Evolutionary conservation across 352 stramenopile genomes (phyloP), one percentile per base, ranked within the genome.

Genomic region (Phytophthora hibernalis): DNA sequence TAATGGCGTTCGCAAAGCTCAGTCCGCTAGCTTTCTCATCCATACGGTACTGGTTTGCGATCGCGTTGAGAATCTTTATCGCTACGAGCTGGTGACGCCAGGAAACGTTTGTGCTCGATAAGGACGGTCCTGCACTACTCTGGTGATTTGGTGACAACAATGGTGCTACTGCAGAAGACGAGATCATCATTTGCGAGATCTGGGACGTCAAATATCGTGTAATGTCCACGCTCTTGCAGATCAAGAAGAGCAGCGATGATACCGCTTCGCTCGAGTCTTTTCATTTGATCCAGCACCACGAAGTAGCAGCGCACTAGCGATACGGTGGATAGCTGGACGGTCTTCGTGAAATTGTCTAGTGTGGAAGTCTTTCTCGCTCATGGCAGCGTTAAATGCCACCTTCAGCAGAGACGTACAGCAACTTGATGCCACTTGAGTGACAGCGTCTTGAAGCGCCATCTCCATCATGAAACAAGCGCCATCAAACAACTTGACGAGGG

Each of bases 11-110:
- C 2, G 65, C 56, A 42, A 95, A 91, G 38, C 59, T 75, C 16
- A 93, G 54, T 0, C 79, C 81, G 43, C 84, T 93, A 2, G 75
- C 42, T 7, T 72, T 59, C 48, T 82, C 64, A n/a, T 91, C 80
- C 12, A 95, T 74, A 1, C 86, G 84, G 50, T 95, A 95, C 58
- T 95, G 84, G 35, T 81, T 92, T 1, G 80, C 78, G 30, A 95
- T 92, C 0, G 84, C 79, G 28, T 87, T 92, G 2, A 95, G 57
- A 51, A 95, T 85, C 40, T 93, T 93, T 37, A 93, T 91, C 9
- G 79, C 74, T 7, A 93, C 82, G 0, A 95, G 70, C 31, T 93
- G 82, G 31, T 87, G 74, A 12, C 87, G 75, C 87, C 87, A 93
- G 2, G 83, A 86, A 3, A 79, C 54, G 30, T 52, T 68, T n/a